Percentiles rank a stretch among this genome's conserved stretches.
These are phyloP conservation scores for Yarrowia hollandica DNA, from an alignment of 805 yeast genomes.

Conservation along the genomic window DNA sequence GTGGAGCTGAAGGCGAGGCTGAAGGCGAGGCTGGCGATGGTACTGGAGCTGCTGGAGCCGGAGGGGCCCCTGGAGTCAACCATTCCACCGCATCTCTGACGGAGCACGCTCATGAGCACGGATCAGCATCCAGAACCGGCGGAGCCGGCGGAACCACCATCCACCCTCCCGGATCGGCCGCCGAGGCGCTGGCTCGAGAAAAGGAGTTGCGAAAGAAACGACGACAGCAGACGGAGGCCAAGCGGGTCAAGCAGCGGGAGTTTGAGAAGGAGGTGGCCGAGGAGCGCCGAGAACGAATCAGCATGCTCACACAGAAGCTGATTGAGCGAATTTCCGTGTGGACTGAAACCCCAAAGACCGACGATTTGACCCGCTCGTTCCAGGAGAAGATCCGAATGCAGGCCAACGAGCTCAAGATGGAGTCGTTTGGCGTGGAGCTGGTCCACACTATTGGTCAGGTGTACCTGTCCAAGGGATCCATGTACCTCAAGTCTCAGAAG, in stretches of 20 bases:
- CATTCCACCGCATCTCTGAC: not conserved
- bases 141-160: too few relatives aligned
- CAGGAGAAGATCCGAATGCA: constrained; percentile 68
- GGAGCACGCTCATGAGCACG: not conserved
- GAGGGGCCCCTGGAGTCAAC: not conserved
- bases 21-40: constrained; percentile 31
- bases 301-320: constrained; percentile 60
- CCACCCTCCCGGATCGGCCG: constrained; percentile 24
- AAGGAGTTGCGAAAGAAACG: constrained; percentile 41
- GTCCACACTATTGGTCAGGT: constrained; percentile 75
- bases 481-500: constrained; percentile 69
- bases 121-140: too few relatives aligned
- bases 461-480: constrained; percentile 72
- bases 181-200: constrained; percentile 27
- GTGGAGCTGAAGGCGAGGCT: too few relatives aligned
- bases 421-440: constrained; percentile 90
- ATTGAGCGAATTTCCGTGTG: constrained; percentile 53
- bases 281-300: constrained; percentile 65
- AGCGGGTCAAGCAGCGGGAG: constrained; percentile 56
- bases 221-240: constrained; percentile 44
- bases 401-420: constrained; percentile 88
- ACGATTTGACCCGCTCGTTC: constrained; percentile 63
- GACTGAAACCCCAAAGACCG: constrained; percentile 63
- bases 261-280: constrained; percentile 74
- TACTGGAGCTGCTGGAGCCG: constrained; percentile 14